phyloP scores from a whole-genome alignment of 2,329 filamentous ascomycete species.

The Alternaria rosae region DNA sequence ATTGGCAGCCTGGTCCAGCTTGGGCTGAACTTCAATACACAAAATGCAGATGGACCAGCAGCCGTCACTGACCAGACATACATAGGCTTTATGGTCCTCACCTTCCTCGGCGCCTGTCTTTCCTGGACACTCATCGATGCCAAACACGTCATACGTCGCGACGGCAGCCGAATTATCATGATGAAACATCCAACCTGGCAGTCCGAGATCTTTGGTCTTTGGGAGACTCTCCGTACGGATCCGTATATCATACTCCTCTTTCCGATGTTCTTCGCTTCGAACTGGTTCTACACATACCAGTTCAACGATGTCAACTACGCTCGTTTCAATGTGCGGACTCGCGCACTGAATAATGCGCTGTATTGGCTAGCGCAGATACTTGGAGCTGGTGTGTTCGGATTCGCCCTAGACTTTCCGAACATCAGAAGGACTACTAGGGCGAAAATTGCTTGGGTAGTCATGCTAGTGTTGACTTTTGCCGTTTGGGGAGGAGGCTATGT shows the following conservation, averaged over 20 bases:
- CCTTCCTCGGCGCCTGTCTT: slow-evolving; percentile 71
- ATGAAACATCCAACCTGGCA: slow-evolving; percentile 89
- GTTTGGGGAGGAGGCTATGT: slow-evolving; percentile 83
- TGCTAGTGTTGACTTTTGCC: slow-evolving; percentile 73
- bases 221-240: slow-evolving; percentile 71
- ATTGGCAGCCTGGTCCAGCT: slow-evolving; percentile 78
- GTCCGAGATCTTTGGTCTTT: slow-evolving; percentile 76
- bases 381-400: slow-evolving; percentile 74
- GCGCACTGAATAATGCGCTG: slow-evolving; percentile 74
- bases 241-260: slow-evolving; percentile 76
- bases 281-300: slow-evolving; percentile 81
- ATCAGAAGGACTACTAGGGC: slow-evolving; percentile 71
- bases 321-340: slow-evolving; percentile 74
- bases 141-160: slow-evolving; percentile 71
- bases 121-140: slow-evolving; percentile 74
- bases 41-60: slow-evolving; percentile 43
- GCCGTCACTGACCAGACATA: slow-evolving; percentile 77
- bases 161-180: slow-evolving; percentile 77
- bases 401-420: slow-evolving; percentile 64
- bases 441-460: slow-evolving; percentile 64
- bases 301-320: slow-evolving; percentile 74
- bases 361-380: slow-evolving; percentile 80
- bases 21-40: slow-evolving; percentile 69
- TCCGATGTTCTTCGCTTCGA: slow-evolving; percentile 79
- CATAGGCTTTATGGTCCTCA: slow-evolving; percentile 82